Evolutionary conservation across 2,329 filamentous ascomycete species (phyloP), one percentile per base, ranked within the genome.

Genomic region (Bimuria novae-zelandiae): DNA sequence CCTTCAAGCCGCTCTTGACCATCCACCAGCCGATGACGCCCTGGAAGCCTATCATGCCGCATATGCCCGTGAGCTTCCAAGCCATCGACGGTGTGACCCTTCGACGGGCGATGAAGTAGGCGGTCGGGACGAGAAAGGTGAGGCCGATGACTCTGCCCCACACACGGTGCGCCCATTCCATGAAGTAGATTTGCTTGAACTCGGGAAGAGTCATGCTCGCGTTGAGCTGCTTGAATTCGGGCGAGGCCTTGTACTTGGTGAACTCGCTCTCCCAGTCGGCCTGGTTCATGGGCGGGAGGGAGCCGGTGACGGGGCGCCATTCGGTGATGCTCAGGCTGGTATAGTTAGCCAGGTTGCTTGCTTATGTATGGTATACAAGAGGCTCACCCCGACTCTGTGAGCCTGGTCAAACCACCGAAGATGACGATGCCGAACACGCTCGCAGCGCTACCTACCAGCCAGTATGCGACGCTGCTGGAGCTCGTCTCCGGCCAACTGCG

Each of bases 11-110:
- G 10, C 90, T 95, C 76, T 95, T 95, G 64, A 99, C 94, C 94
- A 99, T 99, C 92, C 94, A 99, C 94, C 94, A 99, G 49, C 94
- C 94, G 59, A 99, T 87, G 67, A 94, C 84, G 39, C 94, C 94
- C 75, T 99, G 94, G 74, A 96, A 94, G 49, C 91, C 94, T 67
- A 99, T 97, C 64, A 97, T 80, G 43, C 83, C 85, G 37, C 90
- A 90, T 58, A 99, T 97, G 11, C 92, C 93, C 35, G 85, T 77
- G 12, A 99, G 81, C 57, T 89, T 88, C 63, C 80, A 73, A 14
- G 91, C 87, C 87, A 96, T 95, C 48, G 84, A 85, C 47, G 80
- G 81, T 21, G 90, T 89, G 40, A 97, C 92, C 56, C 85, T 85
- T 60, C 89, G 85, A 37, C 89, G 86, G 17, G 88, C 87, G 68